Evolutionary conservation across 2,329 filamentous ascomycete species (phyloP).

Genomic region (Ceratocystis smalleyi): DNA sequence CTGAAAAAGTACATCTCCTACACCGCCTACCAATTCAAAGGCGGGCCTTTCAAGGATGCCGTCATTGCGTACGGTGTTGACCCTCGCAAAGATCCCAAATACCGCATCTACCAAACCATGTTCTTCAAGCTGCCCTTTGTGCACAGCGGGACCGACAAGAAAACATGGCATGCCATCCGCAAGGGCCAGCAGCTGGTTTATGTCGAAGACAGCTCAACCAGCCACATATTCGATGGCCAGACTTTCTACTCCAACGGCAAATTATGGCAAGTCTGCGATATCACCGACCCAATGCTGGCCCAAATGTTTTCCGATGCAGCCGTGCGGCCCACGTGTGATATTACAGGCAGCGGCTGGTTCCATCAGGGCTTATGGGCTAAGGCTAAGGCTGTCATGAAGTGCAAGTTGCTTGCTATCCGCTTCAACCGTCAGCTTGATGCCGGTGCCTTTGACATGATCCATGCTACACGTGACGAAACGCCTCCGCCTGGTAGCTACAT

Average conservation of each 20-base stretch:
- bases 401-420: slow-evolving; percentile 58
- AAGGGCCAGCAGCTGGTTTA: slow-evolving; percentile 26
- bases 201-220: slow-evolving; percentile 30
- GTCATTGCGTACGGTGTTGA: slow-evolving; percentile 77
- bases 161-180: slow-evolving; percentile 18
- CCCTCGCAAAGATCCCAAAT: slow-evolving; percentile 60
- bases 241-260: slow-evolving; percentile 65
- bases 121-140: slow-evolving; percentile 56
- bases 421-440: slow-evolving; percentile 37
- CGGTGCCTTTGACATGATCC: slow-evolving; percentile 30
- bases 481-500: slow-evolving; percentile 23
- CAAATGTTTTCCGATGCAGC: slow-evolving; percentile 49
- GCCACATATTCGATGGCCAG: slow-evolving; percentile 72
- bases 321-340: slow-evolving; percentile 43
- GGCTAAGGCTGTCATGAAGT: slow-evolving; percentile 72
- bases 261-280: slow-evolving; percentile 88
- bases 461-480: slow-evolving; percentile 25
- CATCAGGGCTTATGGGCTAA: slow-evolving; percentile 69
- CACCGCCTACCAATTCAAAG: slow-evolving; percentile 81
- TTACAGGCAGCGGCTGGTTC: slow-evolving; percentile 63
- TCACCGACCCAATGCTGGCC: slow-evolving; percentile 61
- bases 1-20: slow-evolving; percentile 68
- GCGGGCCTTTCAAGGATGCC: slow-evolving; percentile 80
- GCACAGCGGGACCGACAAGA: slow-evolving; percentile 24
- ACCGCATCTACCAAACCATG: slow-evolving; percentile 73